Evolutionary conservation across 139 green algal genomes (phyloP).

Genomic region (Auxenochlorella pyrenoidosa): DNA sequence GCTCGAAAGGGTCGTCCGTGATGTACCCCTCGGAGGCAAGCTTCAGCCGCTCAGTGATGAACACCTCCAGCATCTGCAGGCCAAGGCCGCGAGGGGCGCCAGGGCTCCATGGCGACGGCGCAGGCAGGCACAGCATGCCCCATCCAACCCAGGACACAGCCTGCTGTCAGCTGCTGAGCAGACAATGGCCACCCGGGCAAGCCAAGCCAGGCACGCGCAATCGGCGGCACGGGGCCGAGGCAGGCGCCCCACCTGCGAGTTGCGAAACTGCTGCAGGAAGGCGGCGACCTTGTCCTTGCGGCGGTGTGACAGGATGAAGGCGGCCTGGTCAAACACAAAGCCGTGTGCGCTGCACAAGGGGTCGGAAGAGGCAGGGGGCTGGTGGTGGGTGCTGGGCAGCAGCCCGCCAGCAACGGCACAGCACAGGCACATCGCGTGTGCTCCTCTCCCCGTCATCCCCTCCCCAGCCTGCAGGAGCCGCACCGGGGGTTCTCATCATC

Average conservation of each 20-base stretch:
- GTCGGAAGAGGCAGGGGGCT: not conserved
- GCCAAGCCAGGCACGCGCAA: too few species aligned
- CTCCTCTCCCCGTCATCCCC: not conserved
- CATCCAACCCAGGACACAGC: not conserved
- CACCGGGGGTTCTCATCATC: constrained; percentile 15
- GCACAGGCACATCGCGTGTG: too few species aligned
- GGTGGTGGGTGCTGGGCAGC: not conserved
- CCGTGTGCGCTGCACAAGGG: constrained; percentile 47
- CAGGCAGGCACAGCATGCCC: not conserved
- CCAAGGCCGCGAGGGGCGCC: not conserved
- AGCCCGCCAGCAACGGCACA: not conserved
- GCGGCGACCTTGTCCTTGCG: constrained; percentile 53
- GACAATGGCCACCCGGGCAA: not conserved
- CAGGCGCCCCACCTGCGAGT: constrained; percentile 67
- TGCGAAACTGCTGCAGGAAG: constrained; percentile 69
- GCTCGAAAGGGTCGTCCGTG: constrained; percentile 57
- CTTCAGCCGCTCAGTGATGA: constrained; percentile 72
- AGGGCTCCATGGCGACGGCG: not conserved
- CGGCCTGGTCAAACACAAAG: constrained; percentile 69
- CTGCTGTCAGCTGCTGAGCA: not conserved
- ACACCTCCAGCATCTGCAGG: constrained; percentile 78
- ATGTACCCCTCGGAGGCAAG: constrained; percentile 44
- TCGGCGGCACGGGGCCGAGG: too few species aligned
- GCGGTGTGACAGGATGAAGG: constrained; percentile 58
- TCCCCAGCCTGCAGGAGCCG: not conserved